Base-by-base conservation (phyloP, 1,284 basidiomycete genomes). In the Xanthoconium separans region DNA sequence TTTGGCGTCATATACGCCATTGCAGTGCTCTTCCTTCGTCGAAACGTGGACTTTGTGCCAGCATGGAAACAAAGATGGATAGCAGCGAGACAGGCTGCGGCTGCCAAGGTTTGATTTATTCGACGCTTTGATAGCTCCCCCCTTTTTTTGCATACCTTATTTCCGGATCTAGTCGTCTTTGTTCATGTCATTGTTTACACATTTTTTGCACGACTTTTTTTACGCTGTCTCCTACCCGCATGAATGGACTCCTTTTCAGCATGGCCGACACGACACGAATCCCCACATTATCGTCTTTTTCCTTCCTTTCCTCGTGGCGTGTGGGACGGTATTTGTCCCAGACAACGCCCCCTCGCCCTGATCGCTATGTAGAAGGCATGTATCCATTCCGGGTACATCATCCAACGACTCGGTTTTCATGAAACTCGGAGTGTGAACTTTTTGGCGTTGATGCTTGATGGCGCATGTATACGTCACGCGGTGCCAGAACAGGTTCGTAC, bases 61-160 rank as follows among this genome's bases (percentile, higher is more conserved):
- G 69, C 67, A 20, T 69, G 67, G 67, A 70, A 70, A 54, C 65
- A 66, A 60, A 58, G 53, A 54, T 63, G 66, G 42, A 66, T 71
- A 62, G 68, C 57, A 43, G 59, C 57, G 34, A 56, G 42, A 63
- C 56, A 36, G 47, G 63, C 54, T 29, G 47, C 50, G 36, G 36
- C 9, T 2, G 65, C 58, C 6, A 69, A 68, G 58, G 68, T 47
- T 27, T 68, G 58, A 69, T 51, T 36, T 30, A 36, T 47, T 53
- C 27, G 48, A 50, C 40, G 50, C 56, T 61, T 63, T 54, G 55
- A 64, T 45, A 56, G 46, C 52, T 27, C 27, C 50, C 29, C 8
- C 16, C 10, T 24, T 52, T 51, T 49, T 58, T 53, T 44, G 53
- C 42, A 65, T 65, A 63, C 37, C n/a, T 56, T 67, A 63, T 61